Conservation (phyloP, 2,329 filamentous ascomycete species). For the Trichoderma breve region DNA sequence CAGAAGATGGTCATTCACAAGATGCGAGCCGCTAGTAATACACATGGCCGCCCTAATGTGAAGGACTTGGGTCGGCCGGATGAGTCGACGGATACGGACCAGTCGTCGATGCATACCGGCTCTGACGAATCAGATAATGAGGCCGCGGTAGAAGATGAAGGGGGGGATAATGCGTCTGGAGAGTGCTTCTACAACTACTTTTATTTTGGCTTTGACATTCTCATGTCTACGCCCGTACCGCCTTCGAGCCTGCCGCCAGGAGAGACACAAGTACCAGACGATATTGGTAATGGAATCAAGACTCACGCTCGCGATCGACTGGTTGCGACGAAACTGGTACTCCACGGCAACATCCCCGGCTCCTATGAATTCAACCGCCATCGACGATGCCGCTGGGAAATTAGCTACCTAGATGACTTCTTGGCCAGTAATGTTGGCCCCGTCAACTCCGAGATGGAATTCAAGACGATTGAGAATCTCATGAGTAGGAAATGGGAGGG, state of each 20-base stretch:
- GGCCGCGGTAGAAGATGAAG: constrained; percentile 56
- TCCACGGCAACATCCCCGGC: constrained; percentile 92
- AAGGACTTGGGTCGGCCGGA: constrained; percentile 49
- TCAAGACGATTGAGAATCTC: constrained; percentile 66
- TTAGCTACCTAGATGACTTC: constrained; percentile 56
- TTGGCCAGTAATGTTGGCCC: constrained; percentile 39
- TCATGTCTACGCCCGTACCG: constrained; percentile 74
- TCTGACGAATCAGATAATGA: constrained; percentile 66
- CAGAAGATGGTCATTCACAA: constrained; percentile 85
- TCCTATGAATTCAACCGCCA: constrained; percentile 97
- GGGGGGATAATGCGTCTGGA: constrained; percentile 54
- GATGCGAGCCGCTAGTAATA: constrained; percentile 53
- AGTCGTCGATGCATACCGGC: constrained; percentile 68
- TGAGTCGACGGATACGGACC: constrained; percentile 68
- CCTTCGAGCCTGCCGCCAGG: constrained; percentile 61
- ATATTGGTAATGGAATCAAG: constrained; percentile 36
- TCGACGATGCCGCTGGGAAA: constrained; percentile 82
- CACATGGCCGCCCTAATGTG: constrained; percentile 45
- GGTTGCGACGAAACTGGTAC: constrained; percentile 85
- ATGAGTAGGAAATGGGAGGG: constrained; percentile 70
- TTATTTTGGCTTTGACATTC: constrained; percentile 87
- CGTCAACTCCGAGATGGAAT: constrained; percentile 74
- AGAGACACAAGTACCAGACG: constrained; percentile 24
- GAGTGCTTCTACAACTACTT: constrained; percentile 98
- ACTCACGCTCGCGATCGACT: constrained; percentile 59